phyloP scores from a whole-genome alignment of 73 alveolate species.

The Paramecium sexaurelia region DNA sequence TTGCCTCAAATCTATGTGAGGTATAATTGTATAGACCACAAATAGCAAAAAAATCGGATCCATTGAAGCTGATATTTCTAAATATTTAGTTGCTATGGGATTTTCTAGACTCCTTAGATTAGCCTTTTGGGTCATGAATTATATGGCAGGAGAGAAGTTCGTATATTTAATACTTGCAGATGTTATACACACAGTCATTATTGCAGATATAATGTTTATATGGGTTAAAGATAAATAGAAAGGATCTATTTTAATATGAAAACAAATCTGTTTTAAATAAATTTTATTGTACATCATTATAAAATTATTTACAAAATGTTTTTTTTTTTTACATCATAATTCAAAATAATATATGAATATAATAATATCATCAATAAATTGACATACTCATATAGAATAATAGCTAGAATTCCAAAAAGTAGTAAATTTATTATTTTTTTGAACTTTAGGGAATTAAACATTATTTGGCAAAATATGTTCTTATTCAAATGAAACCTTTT shows the following conservation, averaged over 20 bases:
- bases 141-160: constrained; percentile 48
- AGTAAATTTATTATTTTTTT: not conserved
- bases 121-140: constrained; percentile 55
- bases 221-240: constrained; percentile 38
- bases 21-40: not conserved
- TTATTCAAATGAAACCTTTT: not conserved
- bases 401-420: not conserved
- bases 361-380: no score
- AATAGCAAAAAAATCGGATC: constrained; percentile 14
- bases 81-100: constrained; percentile 60
- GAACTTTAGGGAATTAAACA: not conserved
- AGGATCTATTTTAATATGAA: constrained; percentile 61
- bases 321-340: no score
- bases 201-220: constrained; percentile 43
- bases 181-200: constrained; percentile 47
- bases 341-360: no score
- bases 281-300: not conserved
- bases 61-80: constrained; percentile 52
- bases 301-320: no score
- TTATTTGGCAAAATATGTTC: not conserved
- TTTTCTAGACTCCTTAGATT: constrained; percentile 44
- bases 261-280: not conserved
- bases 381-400: not conserved
- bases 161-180: constrained; percentile 63
- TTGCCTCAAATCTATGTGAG: constrained; percentile 61